phyloP scores from a whole-genome alignment of 176 grass and related monocot species.

The Oryza officinalis region DNA sequence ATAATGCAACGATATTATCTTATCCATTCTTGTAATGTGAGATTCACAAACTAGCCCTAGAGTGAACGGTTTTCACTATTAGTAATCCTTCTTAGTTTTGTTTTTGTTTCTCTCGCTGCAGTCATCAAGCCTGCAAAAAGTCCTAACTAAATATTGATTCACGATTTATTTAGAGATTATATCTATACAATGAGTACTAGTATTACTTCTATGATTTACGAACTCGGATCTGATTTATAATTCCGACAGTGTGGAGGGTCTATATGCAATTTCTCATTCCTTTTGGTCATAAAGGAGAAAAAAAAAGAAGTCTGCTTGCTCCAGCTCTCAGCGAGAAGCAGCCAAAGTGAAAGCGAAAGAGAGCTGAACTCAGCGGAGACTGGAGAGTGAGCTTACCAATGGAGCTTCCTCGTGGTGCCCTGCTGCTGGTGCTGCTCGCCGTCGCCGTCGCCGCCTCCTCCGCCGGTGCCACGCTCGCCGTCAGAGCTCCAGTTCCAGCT shows the following conservation, averaged over 20 bases:
- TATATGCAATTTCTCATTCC: background rate
- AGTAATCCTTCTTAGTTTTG: no score
- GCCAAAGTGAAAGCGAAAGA: constrained; percentile 20
- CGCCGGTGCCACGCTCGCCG: constrained; percentile 40
- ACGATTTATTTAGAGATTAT: no score
- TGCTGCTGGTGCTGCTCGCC: constrained; percentile 27
- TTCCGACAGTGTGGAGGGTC: background rate
- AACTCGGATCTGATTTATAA: background rate
- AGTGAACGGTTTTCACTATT: background rate
- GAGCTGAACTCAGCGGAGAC: background rate
- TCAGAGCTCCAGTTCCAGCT: constrained; percentile 22
- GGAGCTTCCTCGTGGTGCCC: constrained; percentile 37
- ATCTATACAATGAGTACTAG: no score
- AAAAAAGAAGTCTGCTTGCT: background rate
- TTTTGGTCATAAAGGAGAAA: background rate
- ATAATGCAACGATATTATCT: background rate
- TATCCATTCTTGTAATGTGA: background rate
- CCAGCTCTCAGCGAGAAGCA: background rate
- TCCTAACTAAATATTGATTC: background rate
- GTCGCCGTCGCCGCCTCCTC: constrained; percentile 21
- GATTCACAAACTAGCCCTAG: background rate
- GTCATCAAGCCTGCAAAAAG: background rate
- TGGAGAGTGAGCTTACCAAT: constrained; percentile 14
- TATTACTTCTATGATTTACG: no score
- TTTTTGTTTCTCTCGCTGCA: no score